A percentile compares a stretch with the other conserved stretches of the same genome.
Conservation (phyloP, 495 filamentous ascomycete species). For the Extremus antarcticus region DNA sequence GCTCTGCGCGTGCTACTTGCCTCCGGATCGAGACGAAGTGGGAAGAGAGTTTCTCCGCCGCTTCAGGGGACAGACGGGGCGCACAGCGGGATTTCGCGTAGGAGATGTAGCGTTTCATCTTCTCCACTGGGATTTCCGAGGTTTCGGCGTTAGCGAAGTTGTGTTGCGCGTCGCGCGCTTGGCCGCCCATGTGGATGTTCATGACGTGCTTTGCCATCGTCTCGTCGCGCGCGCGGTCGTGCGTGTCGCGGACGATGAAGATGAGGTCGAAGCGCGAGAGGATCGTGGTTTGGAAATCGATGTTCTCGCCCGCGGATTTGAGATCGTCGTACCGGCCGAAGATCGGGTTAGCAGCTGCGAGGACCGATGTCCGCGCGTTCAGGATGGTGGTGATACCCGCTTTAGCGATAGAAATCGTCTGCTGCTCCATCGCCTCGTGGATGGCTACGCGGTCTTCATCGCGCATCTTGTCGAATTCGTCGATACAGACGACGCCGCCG, state of each 20-base stretch:
- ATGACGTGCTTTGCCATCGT: conserved; percentile 94
- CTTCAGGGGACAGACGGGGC: conserved; percentile 81
- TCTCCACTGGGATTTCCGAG: conserved; percentile 82
- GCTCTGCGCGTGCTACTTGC: conserved; percentile 83
- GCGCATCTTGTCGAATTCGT: conserved; percentile 99
- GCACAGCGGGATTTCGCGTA: conserved; percentile 88
- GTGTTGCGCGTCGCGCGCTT: conserved; percentile 40
- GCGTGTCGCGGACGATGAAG: conserved; percentile 95
- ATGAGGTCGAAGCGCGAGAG: conserved; percentile 99
- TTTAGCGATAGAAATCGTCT: conserved; percentile 99
- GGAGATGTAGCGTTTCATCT: conserved; percentile 96
- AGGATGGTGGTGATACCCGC: conserved; percentile 98
- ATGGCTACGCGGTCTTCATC: conserved; percentile 98
- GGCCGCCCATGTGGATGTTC: conserved; percentile 93
- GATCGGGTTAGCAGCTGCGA: conserved; percentile 94
- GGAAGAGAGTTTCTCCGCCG: conserved; percentile 89
- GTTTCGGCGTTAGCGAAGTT: conserved; percentile 75
- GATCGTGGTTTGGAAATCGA: conserved; percentile 99
- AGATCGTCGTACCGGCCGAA: conserved; percentile 98
- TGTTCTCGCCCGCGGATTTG: conserved; percentile 96
- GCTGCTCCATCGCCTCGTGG: conserved; percentile 99
- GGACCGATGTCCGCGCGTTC: conserved; percentile 87
- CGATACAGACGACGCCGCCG: conserved; percentile 96
- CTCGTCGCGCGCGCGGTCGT: conserved; percentile 82
- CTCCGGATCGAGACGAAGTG: conserved; percentile 95